phyloP scores from a whole-genome alignment of 768 basidiomycete genomes.

The Gloeopeniophorella convolvens region DNA sequence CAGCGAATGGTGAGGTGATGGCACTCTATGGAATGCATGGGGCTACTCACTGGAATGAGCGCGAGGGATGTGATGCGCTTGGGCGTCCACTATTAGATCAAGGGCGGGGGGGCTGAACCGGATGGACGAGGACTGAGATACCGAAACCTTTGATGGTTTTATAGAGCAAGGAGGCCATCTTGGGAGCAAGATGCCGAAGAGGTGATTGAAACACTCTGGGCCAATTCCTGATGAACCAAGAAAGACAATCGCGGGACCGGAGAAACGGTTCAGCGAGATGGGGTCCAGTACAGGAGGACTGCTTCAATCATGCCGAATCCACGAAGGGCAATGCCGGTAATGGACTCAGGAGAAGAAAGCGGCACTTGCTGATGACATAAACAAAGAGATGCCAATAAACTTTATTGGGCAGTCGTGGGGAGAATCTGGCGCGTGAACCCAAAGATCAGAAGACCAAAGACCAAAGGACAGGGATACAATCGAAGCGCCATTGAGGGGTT shows the following conservation, averaged over 20 bases:
- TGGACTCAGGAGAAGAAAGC: neutral
- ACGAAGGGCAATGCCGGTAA: neutral
- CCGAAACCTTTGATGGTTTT: conserved; percentile 4
- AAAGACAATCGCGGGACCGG: neutral
- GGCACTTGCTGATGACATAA: neutral
- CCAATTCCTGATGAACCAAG: neutral
- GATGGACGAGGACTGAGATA: neutral
- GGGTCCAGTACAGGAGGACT: neutral
- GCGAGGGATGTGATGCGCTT: too few relatives aligned
- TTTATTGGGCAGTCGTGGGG: neutral
- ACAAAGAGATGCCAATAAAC: neutral
- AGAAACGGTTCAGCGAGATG: neutral
- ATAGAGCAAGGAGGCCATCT: neutral
- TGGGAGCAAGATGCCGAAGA: neutral
- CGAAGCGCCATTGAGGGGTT: neutral
- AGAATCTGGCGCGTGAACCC: neutral
- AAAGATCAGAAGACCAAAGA: neutral
- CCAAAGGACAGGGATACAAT: neutral
- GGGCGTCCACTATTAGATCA: neutral
- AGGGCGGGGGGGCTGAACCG: neutral
- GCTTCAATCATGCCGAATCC: neutral
- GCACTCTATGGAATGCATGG: too few relatives aligned
- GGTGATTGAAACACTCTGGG: neutral
- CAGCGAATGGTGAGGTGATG: too few relatives aligned
- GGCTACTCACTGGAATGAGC: too few relatives aligned